Base-by-base conservation (phyloP, 2,329 filamentous ascomycete genomes). In the Apiospora marii region DNA sequence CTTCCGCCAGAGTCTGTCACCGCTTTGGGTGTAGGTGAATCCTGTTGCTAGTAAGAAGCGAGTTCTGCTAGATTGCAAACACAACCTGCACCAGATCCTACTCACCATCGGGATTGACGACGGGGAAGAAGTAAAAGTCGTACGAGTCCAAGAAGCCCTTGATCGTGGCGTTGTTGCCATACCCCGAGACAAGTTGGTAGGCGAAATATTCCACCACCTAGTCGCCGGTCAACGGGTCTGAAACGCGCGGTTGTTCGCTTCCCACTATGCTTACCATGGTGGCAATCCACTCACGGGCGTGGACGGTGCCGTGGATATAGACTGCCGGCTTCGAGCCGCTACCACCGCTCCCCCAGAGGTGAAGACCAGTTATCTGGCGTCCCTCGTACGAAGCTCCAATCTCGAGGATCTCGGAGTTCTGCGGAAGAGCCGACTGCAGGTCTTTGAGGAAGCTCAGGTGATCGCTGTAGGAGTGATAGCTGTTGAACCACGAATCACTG, bases 341-440 rank as follows among this genome's bases (percentile, higher is more conserved):
- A 24, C 84, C 83, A 0, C 78, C 77, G 71, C 77, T 82, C n/a
- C 87, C 87, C 81, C 84, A 89, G 72, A 89, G 82, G 77, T 88
- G 87, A 61, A 89, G 83, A 24, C 91, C 93, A 24, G 89, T 88
- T 37, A 95, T 93, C 71, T 81, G 73, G 27, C 85, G 82, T 1
- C 85, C 85, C 70, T 87, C 78, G 30, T 83, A 81, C 8, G 87
- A 87, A 8, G 77, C 80, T 4, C 88, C 88, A 7, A 83, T 80
- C 22, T 80, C 81, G 51, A 89, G 81, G 61, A 88, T 82, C 76
- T 87, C 85, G 16, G 87, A 84, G 73, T 87, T 85, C 4, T 79
- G 74, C 3, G 87, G 82, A 75, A 87, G 86, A 3, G 81, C 76
- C 1, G 82, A 80, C 41, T 84, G 82, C 14, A 90, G 80, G 72